Evolutionary conservation across 1,139 yeast species (phyloP), one percentile per base, ranked within the genome.

Genomic region (Nakaseomyces bracarensis): DNA sequence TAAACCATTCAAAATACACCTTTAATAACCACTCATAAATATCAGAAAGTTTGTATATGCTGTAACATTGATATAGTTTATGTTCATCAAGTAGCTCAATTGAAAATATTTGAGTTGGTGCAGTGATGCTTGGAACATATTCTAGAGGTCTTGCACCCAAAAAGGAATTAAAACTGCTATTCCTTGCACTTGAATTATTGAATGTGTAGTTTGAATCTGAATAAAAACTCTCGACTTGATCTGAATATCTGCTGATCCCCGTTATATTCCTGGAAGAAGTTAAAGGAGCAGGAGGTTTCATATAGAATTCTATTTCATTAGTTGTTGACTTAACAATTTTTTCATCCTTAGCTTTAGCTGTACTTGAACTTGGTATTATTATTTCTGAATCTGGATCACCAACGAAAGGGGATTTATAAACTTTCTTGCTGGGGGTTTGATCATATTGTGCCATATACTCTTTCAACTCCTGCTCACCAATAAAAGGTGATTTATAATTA

Each of bases 81-180:
- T 66, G 64, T 26, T 68, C 67, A n/a, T 67, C 69, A 35, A 79
- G 60, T 1, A 72, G 61, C 3, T 74, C 68, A 0, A 81, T 70
- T 7, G 74, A 60, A 47, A 78, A 78, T 2, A 82, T 82, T 11
- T 78, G 64, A 36, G 71, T 68, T 0, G 84, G 84, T 13, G 77
- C 63, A 27, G 74, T 76, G 11, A 67, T 52, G 35, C 60, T 57
- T 1, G 82, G 82, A 4, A 72, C 68, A 0, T 74, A 71, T 0
- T 80, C 80, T 16, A 75, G 56, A 3, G 61, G 61, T 40, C 57
- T 63, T 11, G 60, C 59, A 18, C 63, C 64, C 11, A 52, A 39
- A 3, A 60, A 42, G 1, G 64, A 59, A 34, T 54, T 55, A 30
- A 54, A 57, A 42, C 64, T 60, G 16, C 57, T 57, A 19, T 54